Conservation (phyloP, 352 stramenopile species). For the Pythium folliculosum region DNA sequence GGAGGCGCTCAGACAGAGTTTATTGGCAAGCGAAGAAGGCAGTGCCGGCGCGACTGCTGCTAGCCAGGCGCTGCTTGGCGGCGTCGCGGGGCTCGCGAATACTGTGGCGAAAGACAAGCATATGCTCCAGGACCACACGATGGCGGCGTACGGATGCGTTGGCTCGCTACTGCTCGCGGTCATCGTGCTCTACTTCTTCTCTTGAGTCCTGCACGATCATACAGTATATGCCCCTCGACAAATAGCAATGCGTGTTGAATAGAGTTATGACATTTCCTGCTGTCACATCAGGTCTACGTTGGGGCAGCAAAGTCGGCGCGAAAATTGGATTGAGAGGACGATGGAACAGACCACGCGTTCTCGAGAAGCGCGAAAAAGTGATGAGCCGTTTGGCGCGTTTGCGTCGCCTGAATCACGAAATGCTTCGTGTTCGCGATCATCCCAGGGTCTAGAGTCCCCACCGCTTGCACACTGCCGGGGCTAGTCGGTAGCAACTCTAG, state of each 20-base stretch:
- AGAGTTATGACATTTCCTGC: constrained; percentile 26
- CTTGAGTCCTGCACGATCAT: constrained; percentile 27
- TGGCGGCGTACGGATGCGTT: constrained; percentile 40
- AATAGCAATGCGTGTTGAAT: constrained; percentile 8
- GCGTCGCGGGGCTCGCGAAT: constrained; percentile 16
- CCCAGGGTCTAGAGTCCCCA: constrained; percentile 48
- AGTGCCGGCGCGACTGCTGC: not conserved
- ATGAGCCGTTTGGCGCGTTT: constrained; percentile 38
- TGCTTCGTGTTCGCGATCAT: constrained; percentile 44
- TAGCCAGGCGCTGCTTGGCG: not conserved
- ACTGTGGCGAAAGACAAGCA: constrained; percentile 25
- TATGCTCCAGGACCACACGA: constrained; percentile 26
- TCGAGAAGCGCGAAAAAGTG: constrained; percentile 52
- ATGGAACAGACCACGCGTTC: constrained; percentile 30
- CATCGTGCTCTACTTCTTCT: constrained; percentile 51
- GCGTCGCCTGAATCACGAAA: constrained; percentile 41
- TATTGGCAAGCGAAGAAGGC: constrained; percentile 17
- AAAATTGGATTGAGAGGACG: not conserved
- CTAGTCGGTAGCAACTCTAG: not conserved
- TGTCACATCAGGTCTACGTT: not conserved
- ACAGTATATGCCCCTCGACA: too few species aligned
- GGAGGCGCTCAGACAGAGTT: constrained; percentile 42
- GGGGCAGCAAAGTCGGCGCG: constrained; percentile 5
- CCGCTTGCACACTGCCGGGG: constrained; percentile 2
- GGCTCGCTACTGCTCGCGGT: constrained; percentile 42